These are phyloP conservation scores for Somion occarium DNA, from an alignment of 1,284 basidiomycete species.

Conservation along the genomic window DNA sequence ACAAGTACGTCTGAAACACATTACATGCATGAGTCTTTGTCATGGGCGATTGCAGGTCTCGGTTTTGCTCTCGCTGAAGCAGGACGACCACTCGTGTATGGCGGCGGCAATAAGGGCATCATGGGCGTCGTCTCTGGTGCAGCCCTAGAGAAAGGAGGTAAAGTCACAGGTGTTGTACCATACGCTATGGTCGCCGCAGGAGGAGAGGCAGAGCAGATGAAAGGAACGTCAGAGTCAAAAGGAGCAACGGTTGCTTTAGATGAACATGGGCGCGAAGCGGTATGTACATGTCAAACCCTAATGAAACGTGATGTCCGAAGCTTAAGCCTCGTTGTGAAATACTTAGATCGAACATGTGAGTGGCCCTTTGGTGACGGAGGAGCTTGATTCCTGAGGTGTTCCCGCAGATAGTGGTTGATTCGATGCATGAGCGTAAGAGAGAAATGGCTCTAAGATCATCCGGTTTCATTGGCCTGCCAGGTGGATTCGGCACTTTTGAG, in stretches of 20 bases:
- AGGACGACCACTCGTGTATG: conserved; percentile 77
- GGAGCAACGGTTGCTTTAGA: conserved; percentile 30
- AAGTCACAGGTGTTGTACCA: conserved; percentile 81
- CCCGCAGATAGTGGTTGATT: conserved; percentile 63
- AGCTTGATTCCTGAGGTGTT: not conserved
- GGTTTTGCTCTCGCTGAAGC: conserved; percentile 67
- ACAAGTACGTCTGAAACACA: conserved; percentile 39
- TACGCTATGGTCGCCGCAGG: conserved; percentile 66
- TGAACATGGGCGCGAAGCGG: conserved; percentile 40
- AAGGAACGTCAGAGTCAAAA: conserved; percentile 6
- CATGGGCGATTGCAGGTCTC: conserved; percentile 44
- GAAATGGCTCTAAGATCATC: conserved; percentile 78
- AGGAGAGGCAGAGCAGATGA: conserved; percentile 52
- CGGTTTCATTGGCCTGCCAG: conserved; percentile 85
- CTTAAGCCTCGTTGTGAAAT: not conserved
- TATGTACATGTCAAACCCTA: conserved; percentile 16
- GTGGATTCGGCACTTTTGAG: conserved; percentile 91
- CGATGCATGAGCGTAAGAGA: conserved; percentile 91
- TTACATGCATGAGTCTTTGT: conserved; percentile 1
- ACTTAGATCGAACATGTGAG: not conserved
- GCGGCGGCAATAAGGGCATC: conserved; percentile 78
- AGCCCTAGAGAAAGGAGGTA: conserved; percentile 63
- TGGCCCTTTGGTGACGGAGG: not conserved
- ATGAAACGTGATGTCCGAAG: too few species aligned
- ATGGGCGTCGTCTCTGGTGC: conserved; percentile 84